Percentiles rank a stretch among this genome's conserved stretches.
phyloP scores from a whole-genome alignment of 2,329 filamentous ascomycete species.

The Diaporthe longicolla region DNA sequence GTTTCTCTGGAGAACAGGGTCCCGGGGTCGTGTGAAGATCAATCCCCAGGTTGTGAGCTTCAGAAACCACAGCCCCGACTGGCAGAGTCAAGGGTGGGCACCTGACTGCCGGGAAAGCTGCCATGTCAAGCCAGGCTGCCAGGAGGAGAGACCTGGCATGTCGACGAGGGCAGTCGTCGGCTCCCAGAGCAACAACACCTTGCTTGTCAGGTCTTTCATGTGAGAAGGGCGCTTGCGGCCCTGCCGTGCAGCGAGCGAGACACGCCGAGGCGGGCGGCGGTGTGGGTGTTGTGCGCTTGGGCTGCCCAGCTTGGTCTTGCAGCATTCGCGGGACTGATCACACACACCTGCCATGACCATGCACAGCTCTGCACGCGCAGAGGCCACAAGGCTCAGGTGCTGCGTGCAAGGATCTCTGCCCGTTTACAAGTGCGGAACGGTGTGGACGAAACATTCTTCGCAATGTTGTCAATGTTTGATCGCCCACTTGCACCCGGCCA shows the following conservation, averaged over 20 bases:
- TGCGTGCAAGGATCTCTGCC: constrained; percentile 27
- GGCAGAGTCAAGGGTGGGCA: neutral
- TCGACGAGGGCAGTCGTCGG: neutral
- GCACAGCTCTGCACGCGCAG: constrained; percentile 25
- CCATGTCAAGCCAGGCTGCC: neutral
- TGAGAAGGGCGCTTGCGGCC: constrained; percentile 16
- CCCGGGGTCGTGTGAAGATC: neutral
- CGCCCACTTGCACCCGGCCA: constrained; percentile 14
- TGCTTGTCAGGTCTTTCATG: constrained; percentile 3
- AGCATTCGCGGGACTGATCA: constrained; percentile 33
- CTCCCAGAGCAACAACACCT: too few species aligned
- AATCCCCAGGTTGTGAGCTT: constrained; percentile 22
- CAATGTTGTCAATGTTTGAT: constrained; percentile 38
- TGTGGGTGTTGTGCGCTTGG: constrained; percentile 39
- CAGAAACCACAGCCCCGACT: constrained; percentile 26
- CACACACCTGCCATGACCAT: constrained; percentile 30
- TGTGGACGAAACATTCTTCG: constrained; percentile 36
- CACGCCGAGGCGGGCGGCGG: constrained; percentile 38
- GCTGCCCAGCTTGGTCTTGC: constrained; percentile 38
- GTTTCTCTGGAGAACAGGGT: constrained; percentile 30
- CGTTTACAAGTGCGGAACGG: constrained; percentile 10
- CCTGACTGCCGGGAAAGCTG: neutral
- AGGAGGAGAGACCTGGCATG: neutral
- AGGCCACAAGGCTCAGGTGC: constrained; percentile 20
- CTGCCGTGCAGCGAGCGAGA: constrained; percentile 27